Conservation (phyloP, 2,329 filamentous ascomycete species). For the Trichophyton rubrum region DNA sequence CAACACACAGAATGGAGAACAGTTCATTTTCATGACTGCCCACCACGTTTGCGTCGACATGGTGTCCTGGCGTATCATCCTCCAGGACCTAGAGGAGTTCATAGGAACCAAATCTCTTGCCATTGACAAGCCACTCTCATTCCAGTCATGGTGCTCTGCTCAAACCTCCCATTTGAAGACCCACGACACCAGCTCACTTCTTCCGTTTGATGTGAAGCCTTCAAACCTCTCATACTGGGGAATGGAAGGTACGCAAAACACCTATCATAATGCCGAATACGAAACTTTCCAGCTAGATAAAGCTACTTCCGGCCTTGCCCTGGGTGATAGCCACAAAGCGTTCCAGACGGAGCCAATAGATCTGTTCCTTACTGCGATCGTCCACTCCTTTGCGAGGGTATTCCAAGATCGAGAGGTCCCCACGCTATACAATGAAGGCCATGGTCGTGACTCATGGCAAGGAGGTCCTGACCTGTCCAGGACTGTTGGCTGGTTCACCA, state of each 20-base stretch:
- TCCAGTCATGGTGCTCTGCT: slow-evolving; percentile 29
- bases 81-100: slow-evolving; percentile 13
- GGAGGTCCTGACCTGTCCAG: slow-evolving; percentile 33
- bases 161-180: slow-evolving; percentile 18
- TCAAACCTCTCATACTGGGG: slow-evolving; percentile 29
- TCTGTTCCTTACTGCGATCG: slow-evolving; percentile 25
- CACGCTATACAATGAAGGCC: slow-evolving; percentile 39
- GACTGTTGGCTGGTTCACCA: slow-evolving; percentile 42
- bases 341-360: slow-evolving; percentile 30
- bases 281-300: slow-evolving; percentile 25
- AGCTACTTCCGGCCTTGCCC: slow-evolving; percentile 21
- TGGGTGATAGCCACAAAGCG: slow-evolving; percentile 22
- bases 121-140: slow-evolving; percentile 25
- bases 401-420: slow-evolving; percentile 34
- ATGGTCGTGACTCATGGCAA: slow-evolving; percentile 37
- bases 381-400: slow-evolving; percentile 33
- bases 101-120: slow-evolving; percentile 23
- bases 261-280: slow-evolving; percentile 25
- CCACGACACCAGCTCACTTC: slow-evolving; percentile 8
- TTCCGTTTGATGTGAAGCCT: slow-evolving; percentile 21
- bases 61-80: slow-evolving; percentile 14
- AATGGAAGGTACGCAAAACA: slow-evolving; percentile 22
- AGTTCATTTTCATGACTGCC: slow-evolving; percentile 22
- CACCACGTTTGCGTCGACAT: slow-evolving; percentile 23
- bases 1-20: slow-evolving; percentile 17